phyloP scores from a whole-genome alignment of 768 basidiomycete genomes.

The Lactifluus hygrophoroides region DNA sequence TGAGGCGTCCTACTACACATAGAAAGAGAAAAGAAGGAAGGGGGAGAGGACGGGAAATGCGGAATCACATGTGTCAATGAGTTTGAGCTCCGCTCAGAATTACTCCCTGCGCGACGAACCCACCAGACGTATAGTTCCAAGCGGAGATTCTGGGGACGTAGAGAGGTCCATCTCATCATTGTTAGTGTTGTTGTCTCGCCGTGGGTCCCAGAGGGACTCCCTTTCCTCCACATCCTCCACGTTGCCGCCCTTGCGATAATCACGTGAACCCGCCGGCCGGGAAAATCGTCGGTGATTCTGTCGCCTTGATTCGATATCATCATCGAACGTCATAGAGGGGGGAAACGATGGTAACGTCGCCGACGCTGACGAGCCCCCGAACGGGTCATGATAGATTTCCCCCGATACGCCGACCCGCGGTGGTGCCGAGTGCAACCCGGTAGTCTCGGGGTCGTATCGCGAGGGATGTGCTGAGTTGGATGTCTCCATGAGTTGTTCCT shows the following conservation, averaged over 20 bases:
- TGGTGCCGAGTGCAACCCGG: conserved; percentile 14
- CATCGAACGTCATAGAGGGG: background rate
- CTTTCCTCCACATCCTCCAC: conserved; percentile 54
- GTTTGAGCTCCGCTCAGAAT: background rate
- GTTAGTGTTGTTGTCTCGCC: background rate
- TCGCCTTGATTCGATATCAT: background rate
- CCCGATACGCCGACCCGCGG: background rate
- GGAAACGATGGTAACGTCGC: conserved; percentile 3
- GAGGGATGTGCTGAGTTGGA: background rate
- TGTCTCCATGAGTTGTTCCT: background rate
- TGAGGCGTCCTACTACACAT: background rate
- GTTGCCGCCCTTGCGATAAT: conserved; percentile 32
- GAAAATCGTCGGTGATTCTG: conserved; percentile 26
- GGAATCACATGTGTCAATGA: background rate
- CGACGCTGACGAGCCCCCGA: conserved; percentile 1
- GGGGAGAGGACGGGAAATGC: background rate
- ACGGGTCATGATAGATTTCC: conserved; percentile 7
- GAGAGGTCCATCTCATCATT: background rate
- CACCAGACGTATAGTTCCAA: conserved; percentile 18
- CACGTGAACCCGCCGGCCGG: conserved; percentile 34
- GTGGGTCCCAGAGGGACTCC: conserved; percentile 36
- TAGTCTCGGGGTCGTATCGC: background rate
- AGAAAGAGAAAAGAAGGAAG: background rate
- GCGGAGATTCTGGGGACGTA: conserved; percentile 4
- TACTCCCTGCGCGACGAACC: background rate